These are phyloP conservation scores for Diplodia scrobiculata DNA, from an alignment of 2,329 filamentous ascomycete species.

Conservation along the genomic window DNA sequence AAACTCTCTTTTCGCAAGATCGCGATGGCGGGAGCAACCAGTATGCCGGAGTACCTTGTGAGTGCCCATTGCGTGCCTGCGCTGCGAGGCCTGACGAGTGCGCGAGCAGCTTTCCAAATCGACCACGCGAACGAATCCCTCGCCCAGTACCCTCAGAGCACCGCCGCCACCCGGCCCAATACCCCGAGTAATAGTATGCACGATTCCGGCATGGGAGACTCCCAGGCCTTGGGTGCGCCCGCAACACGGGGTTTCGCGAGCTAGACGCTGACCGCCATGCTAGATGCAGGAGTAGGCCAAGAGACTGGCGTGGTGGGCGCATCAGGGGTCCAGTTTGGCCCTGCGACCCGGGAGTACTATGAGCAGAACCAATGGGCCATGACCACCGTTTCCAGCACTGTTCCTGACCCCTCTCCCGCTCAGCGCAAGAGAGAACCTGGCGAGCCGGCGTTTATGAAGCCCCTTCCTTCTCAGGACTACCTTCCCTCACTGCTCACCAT, in stretches of 20 bases:
- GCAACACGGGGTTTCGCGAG: background rate
- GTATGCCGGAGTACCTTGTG: slow-evolving; percentile 26
- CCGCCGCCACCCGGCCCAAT: slow-evolving; percentile 28
- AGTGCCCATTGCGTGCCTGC: slow-evolving; percentile 4
- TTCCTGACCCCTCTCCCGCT: slow-evolving; percentile 57
- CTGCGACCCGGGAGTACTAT: slow-evolving; percentile 58
- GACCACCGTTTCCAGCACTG: slow-evolving; percentile 52
- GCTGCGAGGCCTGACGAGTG: slow-evolving; percentile 17
- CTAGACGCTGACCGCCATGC: slow-evolving; percentile 13
- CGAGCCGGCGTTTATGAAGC: slow-evolving; percentile 62
- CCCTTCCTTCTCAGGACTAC: slow-evolving; percentile 55
- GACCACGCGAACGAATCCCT: slow-evolving; percentile 24
- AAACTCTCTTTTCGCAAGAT: slow-evolving; percentile 28
- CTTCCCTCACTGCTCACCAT: slow-evolving; percentile 63
- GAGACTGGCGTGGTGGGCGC: slow-evolving; percentile 57
- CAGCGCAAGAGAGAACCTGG: slow-evolving; percentile 52
- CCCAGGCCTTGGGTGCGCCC: slow-evolving; percentile 19
- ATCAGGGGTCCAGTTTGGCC: slow-evolving; percentile 51
- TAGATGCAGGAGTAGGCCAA: slow-evolving; percentile 42
- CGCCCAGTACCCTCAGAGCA: slow-evolving; percentile 28
- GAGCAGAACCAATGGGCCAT: slow-evolving; percentile 60
- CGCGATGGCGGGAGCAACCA: slow-evolving; percentile 28
- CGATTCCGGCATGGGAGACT: slow-evolving; percentile 16
- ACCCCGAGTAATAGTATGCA: slow-evolving; percentile 30
- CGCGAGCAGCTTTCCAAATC: slow-evolving; percentile 29